A percentile compares a stretch with the other conserved stretches of the same genome.
Conservation (phyloP, 768 basidiomycete species). For the Chalciporus chontae region DNA sequence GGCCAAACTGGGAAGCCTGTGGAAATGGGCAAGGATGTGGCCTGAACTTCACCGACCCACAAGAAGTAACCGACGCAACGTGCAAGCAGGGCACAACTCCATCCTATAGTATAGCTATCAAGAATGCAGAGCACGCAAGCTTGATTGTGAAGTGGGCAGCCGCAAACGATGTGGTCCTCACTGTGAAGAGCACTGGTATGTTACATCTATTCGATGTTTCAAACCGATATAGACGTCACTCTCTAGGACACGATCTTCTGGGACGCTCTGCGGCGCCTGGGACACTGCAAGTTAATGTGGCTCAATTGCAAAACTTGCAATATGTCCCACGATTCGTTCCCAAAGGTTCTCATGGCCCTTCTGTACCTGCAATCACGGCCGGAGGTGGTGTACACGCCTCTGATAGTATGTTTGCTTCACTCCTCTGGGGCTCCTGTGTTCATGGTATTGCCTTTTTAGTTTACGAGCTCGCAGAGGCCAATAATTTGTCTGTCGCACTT, state of each 20-base stretch:
- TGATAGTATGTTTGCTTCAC: not conserved
- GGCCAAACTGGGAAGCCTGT: constrained; percentile 8
- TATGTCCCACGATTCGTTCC: not conserved
- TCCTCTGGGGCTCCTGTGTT: not conserved
- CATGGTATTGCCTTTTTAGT: not conserved
- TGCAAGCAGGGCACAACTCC: constrained; percentile 7
- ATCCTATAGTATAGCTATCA: constrained; percentile 3
- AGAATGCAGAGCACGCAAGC: constrained; percentile 4
- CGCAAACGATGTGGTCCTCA: constrained; percentile 1
- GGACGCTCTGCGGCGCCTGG: not conserved
- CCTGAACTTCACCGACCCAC: constrained; percentile 1
- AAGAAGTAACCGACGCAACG: not conserved
- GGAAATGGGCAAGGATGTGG: constrained; percentile 6
- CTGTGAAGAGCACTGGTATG: constrained; percentile 6
- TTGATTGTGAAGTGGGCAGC: constrained; percentile 2
- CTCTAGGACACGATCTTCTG: not conserved
- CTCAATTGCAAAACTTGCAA: not conserved
- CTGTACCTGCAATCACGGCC: not conserved
- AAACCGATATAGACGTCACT: no score
- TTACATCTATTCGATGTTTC: not conserved
- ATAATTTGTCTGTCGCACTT: constrained; percentile 13
- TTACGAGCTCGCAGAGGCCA: constrained; percentile 6
- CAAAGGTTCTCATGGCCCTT: not conserved
- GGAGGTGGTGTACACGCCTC: not conserved
- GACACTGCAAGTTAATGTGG: not conserved